These are phyloP conservation scores for Aspergillus nanangensis DNA, from an alignment of 495 filamentous ascomycete species.

Conservation along the genomic window DNA sequence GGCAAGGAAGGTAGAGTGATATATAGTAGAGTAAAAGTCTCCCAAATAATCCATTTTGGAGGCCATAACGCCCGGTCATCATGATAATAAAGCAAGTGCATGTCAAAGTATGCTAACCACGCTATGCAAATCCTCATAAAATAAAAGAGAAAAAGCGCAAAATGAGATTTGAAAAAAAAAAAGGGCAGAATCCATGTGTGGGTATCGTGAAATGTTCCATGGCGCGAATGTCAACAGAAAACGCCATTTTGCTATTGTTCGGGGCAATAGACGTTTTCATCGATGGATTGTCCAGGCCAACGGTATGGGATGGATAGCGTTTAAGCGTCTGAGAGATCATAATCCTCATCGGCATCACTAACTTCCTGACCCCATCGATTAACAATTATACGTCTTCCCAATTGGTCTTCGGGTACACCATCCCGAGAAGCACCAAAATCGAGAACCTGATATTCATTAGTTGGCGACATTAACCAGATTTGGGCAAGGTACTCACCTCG, in stretches of 20 bases:
- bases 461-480: neutral
- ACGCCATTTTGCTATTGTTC: neutral
- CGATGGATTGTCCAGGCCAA: neutral
- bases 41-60: conserved; percentile 7
- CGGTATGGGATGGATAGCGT: conserved; percentile 1
- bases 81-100: conserved; percentile 28
- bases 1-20: no score
- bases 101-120: conserved; percentile 37
- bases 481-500: conserved; percentile 60
- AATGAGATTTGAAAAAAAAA: no score
- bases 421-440: conserved; percentile 90
- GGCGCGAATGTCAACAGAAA: conserved; percentile 8
- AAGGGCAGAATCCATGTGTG: conserved; percentile 15
- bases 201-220: conserved; percentile 21
- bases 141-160: conserved; percentile 14
- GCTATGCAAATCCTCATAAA: conserved; percentile 42
- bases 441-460: conserved; percentile 16
- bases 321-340: conserved; percentile 35
- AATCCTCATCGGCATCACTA: conserved; percentile 38
- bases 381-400: conserved; percentile 77
- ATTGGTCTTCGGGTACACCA: conserved; percentile 66
- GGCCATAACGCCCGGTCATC: conserved; percentile 32
- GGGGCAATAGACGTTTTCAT: neutral
- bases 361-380: conserved; percentile 52
- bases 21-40: no score